Evolutionary conservation across 2,329 filamentous ascomycete genomes (phyloP), one percentile per base, ranked within the genome.

Genomic region (Penicillium capsulatum): DNA sequence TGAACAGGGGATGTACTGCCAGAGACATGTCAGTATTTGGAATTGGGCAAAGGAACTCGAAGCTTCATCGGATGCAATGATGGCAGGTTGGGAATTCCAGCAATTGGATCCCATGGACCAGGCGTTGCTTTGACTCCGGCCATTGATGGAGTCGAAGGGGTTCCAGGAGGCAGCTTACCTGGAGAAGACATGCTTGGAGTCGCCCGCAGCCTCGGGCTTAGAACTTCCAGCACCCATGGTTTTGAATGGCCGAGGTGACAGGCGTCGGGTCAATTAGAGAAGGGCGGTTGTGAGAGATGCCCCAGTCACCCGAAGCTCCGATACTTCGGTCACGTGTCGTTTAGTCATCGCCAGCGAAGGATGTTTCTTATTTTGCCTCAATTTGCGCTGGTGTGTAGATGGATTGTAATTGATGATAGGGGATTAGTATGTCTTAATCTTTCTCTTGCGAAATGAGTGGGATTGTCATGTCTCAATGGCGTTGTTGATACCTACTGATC

Each of bases 171-270:
- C 38, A 35, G 26, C 36, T 44, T 61, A 82, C 78, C 78, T 71
- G 36, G 74, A 71, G 65, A 83, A 83, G 59, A 81, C 69, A 67
- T 81, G 78, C 66, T 79, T 76, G 54, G 72, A 61, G 50, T 55
- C 57, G 45, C 59, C 67, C 56, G 71, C 65, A 48, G 66, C 67
- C 48, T 75, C 70, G 53, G 75, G 74, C 67, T 81, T 81, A 37
- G 79, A 83, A 66, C 73, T 72, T 53, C 76, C 76, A 59, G 74
- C 73, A 62, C 79, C 79, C 79, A 83, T 83, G 61, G 53, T 60
- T 41, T 32, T 39, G 28, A 42, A 36, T 48, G 45, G 38, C 39
- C 31, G 36, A 33, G 33, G 36, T 41, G 31, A 42, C 34, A 31
- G 33, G 44, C 39, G 39, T 50, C 45, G 34, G 44, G 31, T 44